Percentiles rank a stretch among this genome's conserved stretches.
phyloP scores from a whole-genome alignment of 2,329 filamentous ascomycete species.

The Aspergillus clavatus region DNA sequence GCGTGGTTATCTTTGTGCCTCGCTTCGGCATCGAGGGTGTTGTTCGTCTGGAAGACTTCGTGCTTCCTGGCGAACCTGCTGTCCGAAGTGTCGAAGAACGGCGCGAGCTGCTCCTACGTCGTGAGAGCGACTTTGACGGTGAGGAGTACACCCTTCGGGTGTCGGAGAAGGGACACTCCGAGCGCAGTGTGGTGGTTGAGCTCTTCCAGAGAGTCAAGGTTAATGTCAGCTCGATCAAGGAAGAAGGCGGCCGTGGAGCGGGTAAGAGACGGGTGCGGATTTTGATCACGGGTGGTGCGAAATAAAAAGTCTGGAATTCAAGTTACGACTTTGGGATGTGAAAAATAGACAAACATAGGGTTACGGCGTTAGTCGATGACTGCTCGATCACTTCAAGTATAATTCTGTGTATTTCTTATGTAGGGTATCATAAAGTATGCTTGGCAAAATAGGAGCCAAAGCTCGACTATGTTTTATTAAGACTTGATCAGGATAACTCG shows the following conservation, averaged over 20 bases:
- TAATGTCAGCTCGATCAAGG: conserved; percentile 84
- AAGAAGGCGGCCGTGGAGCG: conserved; percentile 67
- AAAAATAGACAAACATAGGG: not conserved
- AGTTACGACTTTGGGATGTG: not conserved
- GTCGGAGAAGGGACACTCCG: conserved; percentile 46
- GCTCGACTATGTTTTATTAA: too few relatives aligned
- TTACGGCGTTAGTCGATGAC: not conserved
- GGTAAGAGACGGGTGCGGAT: conserved; percentile 70
- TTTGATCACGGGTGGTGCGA: conserved; percentile 32
- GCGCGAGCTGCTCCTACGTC: conserved; percentile 39
- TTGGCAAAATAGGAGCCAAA: too few relatives aligned
- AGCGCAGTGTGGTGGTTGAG: conserved; percentile 56
- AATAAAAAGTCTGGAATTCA: conserved; percentile 8
- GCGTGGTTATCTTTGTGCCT: conserved; percentile 93
- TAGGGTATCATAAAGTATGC: too few relatives aligned
- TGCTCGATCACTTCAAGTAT: not conserved
- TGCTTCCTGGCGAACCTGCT: conserved; percentile 55
- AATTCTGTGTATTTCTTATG: too few relatives aligned
- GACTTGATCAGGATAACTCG: not conserved
- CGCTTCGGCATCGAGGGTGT: conserved; percentile 92
- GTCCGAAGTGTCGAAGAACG: conserved; percentile 29
- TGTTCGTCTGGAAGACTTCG: conserved; percentile 79
- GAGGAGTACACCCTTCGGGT: conserved; percentile 74
- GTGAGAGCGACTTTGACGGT: conserved; percentile 75
- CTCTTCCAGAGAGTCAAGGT: conserved; percentile 91